Evolutionary conservation across 176 grass and related monocot genomes (phyloP), one percentile per base, ranked within the genome.

Genomic region (Paspalum vaginatum): DNA sequence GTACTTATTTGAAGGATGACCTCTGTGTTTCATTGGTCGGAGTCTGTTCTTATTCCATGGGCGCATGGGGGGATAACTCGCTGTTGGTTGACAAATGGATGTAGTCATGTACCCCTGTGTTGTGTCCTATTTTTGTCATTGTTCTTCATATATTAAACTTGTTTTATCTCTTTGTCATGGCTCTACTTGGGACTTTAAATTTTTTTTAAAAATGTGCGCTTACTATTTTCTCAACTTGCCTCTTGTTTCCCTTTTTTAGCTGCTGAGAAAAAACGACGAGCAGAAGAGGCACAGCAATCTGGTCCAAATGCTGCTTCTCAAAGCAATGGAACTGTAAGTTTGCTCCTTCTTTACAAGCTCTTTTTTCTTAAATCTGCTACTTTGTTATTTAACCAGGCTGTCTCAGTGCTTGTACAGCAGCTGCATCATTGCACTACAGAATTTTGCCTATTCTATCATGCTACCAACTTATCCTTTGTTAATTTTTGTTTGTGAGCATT

Each of bases 251-350:
- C 11, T 78, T 63, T 69, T 78, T 73, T 25, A 95, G 91, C 87
- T 51, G 86, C 86, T 74, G 97, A 93, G 84, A 99, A 80, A 90
- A 99, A 90, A 53, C 84, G 88, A 49, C 80, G 87, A 49, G 64
- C 76, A 71, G 93, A 96, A 79, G 97, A 99, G 74, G 42, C 82
- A 57, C 90, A 95, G 57, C 81, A 91, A 50, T 55, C 77, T 78
- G 86, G 79, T 37, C 79, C 85, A 71, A 93, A 85, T 84, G 79
- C 76, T 50, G 21, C 86, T 50, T 68, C 2, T 89, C 88, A 93
- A 85, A 91, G 54, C 81, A 99, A 91, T 79, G 97, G 88, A 79
- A 81, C 84, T 93, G 97, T 99, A 93, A 99, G 93, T 82, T 84
- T 63, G 70, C 78, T 67, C 42, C 2, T 85, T 5, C 21, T 65